Evolutionary conservation across 768 basidiomycete genomes (phyloP), one percentile per base, ranked within the genome.

Genomic region (Crucibulum laeve): DNA sequence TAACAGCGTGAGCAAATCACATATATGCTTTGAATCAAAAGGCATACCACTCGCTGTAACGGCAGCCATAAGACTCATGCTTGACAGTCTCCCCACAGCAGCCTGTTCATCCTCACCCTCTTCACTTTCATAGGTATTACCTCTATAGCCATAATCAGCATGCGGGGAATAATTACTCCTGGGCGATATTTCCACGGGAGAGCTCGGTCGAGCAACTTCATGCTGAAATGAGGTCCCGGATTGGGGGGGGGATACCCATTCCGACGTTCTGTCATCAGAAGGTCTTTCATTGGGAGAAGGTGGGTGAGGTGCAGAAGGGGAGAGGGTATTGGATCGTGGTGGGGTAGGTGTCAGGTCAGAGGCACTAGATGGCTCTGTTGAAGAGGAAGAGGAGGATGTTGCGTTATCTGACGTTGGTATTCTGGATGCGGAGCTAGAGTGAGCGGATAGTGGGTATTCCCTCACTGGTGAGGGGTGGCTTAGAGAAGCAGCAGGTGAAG

Each of bases 41-140:
- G 40, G 68, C 75, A 57, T 59, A 87, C 85, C 84, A 49, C 80
- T 82, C 21, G 91, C 88, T 23, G 87, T 79, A 10, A 92, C 81
- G 5, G 90, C 83, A 28, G 92, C 92, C 70, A 95, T 88, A 40
- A 96, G 67, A 58, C 89, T 91, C 91, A 96, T 92, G 54, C 91
- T 91, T 4, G 90, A 88, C 38, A 95, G 69, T 45, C 91, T 76
- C 4, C 94, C 94, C 15, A 91, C 74, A 4, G 87, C 80, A 11
- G 86, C 89, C 58, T 94, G 90, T 51, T 91, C 77, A 23, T 71
- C 71, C 10, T 67, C 62, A 17, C 56, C 53, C 5, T 65, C 62
- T 24, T 69, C 62, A 17, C 50, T 53, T 1, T 46, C 53, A 37
- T 30, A 30, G 8, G n/a, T 30, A 19, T 54, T 59, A 47, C 58